Conservation (phyloP, 208 protist genomes). For the Crithidia thermophila region DNA sequence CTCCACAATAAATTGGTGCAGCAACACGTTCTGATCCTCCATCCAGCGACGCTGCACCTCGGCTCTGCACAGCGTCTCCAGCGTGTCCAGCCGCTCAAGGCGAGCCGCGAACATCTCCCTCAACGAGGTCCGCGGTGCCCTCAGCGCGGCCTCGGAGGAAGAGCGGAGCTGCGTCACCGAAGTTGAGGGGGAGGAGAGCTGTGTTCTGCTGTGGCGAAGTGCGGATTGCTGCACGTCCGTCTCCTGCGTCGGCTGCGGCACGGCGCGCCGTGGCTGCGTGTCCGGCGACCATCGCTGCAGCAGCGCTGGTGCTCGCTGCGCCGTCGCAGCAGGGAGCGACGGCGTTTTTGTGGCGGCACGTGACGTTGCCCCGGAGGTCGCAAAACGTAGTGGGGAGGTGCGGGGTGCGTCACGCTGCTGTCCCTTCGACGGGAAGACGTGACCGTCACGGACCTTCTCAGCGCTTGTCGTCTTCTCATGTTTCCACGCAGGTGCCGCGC, state of each 20-base stretch:
- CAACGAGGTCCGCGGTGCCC: background rate
- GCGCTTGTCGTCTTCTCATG: too few relatives aligned
- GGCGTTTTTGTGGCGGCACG: too few relatives aligned
- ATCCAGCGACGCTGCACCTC: constrained; percentile 38
- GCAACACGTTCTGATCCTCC: constrained; percentile 32
- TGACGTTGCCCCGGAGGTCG: too few relatives aligned
- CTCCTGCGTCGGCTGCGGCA: constrained; percentile 1
- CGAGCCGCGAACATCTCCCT: constrained; percentile 17
- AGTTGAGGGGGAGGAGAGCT: background rate
- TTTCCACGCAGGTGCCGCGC: too few relatives aligned
- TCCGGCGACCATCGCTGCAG: constrained; percentile 1
- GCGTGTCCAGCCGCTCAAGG: constrained; percentile 19
- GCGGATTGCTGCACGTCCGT: background rate
- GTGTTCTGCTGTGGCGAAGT: background rate
- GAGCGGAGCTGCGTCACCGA: background rate
- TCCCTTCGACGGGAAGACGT: too few relatives aligned
- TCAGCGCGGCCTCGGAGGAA: background rate
- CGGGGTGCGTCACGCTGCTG: too few relatives aligned
- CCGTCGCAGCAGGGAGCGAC: too few relatives aligned
- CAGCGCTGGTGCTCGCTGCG: background rate
- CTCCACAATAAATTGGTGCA: constrained; percentile 38
- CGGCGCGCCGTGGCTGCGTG: background rate
- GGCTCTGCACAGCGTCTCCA: constrained; percentile 33
- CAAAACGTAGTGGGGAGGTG: too few relatives aligned
- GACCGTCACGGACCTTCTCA: too few relatives aligned